Conservation (phyloP, 2,329 filamentous ascomycete genomes). For the Microcyclosporella mali region DNA sequence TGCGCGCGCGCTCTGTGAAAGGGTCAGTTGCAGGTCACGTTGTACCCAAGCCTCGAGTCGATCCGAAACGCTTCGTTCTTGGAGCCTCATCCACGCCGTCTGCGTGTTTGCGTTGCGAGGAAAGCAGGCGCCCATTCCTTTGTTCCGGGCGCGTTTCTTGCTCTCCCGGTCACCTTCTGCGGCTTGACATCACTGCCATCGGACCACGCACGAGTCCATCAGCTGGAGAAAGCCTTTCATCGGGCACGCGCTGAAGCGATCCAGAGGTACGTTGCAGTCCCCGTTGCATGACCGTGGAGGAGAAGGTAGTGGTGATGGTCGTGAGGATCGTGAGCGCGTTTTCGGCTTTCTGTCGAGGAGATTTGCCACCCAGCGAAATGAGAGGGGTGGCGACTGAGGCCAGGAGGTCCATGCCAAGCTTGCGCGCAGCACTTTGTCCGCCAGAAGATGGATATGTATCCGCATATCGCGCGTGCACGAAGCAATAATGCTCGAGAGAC, state of each 20-base stretch:
- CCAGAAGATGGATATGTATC: too few species aligned
- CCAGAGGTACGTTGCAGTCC: too few species aligned
- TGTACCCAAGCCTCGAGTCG: neutral
- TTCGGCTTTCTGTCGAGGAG: too few species aligned
- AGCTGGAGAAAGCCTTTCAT: neutral
- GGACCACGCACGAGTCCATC: neutral
- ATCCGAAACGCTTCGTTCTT: neutral
- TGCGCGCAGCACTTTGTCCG: too few species aligned
- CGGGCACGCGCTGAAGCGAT: too few species aligned
- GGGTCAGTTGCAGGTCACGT: constrained; percentile 7
- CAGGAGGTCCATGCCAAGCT: too few species aligned
- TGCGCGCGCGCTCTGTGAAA: neutral
- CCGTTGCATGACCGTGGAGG: too few species aligned
- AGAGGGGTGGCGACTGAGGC: too few species aligned
- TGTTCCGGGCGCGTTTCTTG: constrained; percentile 3
- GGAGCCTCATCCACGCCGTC: neutral
- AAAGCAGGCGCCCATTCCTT: neutral
- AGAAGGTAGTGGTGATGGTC: too few species aligned
- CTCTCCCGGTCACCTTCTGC: constrained; percentile 1
- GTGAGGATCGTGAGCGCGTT: too few species aligned
- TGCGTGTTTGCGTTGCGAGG: neutral
- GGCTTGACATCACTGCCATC: constrained; percentile 1
- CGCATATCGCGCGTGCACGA: too few species aligned
- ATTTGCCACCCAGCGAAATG: too few species aligned
- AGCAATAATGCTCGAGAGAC: neutral